Conservation (phyloP, 1,284 basidiomycete genomes). For the Singerocomus rubriflavus region DNA sequence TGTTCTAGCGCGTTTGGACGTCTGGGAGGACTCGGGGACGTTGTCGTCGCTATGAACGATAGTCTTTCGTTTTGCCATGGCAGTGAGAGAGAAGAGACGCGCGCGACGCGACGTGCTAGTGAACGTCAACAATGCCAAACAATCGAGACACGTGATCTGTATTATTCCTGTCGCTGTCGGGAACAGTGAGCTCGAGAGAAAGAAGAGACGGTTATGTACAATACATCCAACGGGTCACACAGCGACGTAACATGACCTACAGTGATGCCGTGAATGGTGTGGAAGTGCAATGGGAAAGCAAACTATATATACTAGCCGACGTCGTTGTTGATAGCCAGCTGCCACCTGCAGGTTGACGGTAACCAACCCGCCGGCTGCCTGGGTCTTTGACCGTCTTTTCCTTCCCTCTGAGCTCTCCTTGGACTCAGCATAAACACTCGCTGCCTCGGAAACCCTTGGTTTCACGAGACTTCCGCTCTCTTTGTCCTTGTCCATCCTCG, state of each 20-base stretch:
- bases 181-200: slow-evolving; percentile 2
- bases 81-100: slow-evolving; percentile 5
- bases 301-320: no score
- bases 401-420: slow-evolving; percentile 9
- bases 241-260: not conserved
- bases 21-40: slow-evolving; percentile 21
- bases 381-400: slow-evolving; percentile 7
- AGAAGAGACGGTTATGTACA: no score
- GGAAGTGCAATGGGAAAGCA: slow-evolving; percentile 2
- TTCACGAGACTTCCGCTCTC: slow-evolving; percentile 33
- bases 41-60: slow-evolving; percentile 28
- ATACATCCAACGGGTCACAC: not conserved
- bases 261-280: not conserved
- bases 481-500: slow-evolving; percentile 41
- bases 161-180: not conserved
- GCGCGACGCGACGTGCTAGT: slow-evolving; percentile 29
- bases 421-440: slow-evolving; percentile 15
- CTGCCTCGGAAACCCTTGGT: slow-evolving; percentile 20
- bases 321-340: not conserved
- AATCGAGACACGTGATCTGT: slow-evolving; percentile 15
- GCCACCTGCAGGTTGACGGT: slow-evolving; percentile 26
- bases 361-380: slow-evolving; percentile 13
- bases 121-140: slow-evolving; percentile 26
- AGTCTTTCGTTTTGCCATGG: slow-evolving; percentile 33
- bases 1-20: slow-evolving; percentile 32